Conservation (phyloP, 2,329 filamentous ascomycete species). For the Claviceps lovelessii region DNA sequence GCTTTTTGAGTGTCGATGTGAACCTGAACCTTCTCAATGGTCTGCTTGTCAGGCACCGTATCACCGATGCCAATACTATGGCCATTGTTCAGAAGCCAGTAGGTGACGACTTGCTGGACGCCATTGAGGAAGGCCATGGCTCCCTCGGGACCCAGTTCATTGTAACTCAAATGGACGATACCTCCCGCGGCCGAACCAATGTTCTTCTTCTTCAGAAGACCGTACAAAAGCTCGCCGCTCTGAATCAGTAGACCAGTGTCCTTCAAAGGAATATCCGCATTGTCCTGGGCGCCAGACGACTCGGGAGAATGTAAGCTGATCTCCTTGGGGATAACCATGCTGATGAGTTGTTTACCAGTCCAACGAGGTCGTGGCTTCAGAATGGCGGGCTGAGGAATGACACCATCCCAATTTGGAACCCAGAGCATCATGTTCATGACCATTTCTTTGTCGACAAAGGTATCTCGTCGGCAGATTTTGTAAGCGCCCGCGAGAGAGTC, state of each 20-base stretch:
- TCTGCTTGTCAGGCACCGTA: conserved; percentile 78
- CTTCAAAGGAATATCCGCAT: conserved; percentile 46
- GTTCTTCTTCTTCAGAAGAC: conserved; percentile 82
- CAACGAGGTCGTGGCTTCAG: conserved; percentile 82
- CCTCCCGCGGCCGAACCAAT: conserved; percentile 82
- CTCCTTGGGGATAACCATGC: conserved; percentile 75
- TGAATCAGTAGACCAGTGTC: conserved; percentile 75
- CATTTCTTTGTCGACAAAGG: conserved; percentile 76
- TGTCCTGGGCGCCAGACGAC: conserved; percentile 18
- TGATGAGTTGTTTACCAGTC: conserved; percentile 97
- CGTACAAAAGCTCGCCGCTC: conserved; percentile 78
- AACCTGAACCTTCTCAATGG: conserved; percentile 70
- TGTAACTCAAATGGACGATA: conserved; percentile 92
- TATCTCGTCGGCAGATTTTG: conserved; percentile 88
- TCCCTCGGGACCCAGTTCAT: conserved; percentile 73
- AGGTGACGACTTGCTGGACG: conserved; percentile 85
- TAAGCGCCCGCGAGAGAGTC: conserved; percentile 93
- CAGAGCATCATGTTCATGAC: conserved; percentile 96
- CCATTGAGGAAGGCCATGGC: conserved; percentile 95
- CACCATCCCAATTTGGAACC: conserved; percentile 95
- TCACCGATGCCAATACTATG: conserved; percentile 98
- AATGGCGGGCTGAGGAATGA: conserved; percentile 87
- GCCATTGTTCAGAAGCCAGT: conserved; percentile 92
- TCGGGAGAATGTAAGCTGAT: conserved; percentile 66
- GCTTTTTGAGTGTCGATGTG: conserved; percentile 71